Conservation (phyloP, 83 land plant genomes). For the Thuja plicata region DNA sequence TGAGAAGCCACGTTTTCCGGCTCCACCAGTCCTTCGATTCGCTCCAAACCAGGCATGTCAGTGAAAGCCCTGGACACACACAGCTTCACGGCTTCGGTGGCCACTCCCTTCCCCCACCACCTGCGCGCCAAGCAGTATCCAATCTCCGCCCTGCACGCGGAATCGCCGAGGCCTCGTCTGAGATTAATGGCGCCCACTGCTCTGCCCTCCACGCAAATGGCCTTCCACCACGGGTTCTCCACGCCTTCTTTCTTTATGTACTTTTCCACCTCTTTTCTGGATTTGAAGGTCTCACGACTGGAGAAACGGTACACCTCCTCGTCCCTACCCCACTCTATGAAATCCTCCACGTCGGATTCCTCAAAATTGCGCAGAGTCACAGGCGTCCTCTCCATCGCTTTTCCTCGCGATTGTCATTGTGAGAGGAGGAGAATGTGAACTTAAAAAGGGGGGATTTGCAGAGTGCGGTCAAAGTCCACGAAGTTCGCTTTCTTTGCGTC, state of each 20-base stretch:
- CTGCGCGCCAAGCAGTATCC: conserved; percentile 44
- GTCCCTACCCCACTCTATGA: conserved; percentile 60
- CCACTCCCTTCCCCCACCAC: conserved; percentile 61
- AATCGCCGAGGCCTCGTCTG: neutral
- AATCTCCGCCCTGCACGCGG: conserved; percentile 29
- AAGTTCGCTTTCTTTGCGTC: too few relatives aligned
- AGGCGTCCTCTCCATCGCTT: neutral
- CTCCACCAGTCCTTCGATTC: conserved; percentile 58
- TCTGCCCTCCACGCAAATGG: conserved; percentile 50
- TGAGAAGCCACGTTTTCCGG: conserved; percentile 43
- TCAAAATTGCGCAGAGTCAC: neutral
- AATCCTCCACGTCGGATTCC: conserved; percentile 45
- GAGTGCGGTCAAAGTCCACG: too few relatives aligned
- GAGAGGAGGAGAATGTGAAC: too few relatives aligned
- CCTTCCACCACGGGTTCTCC: conserved; percentile 56
- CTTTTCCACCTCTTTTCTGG: conserved; percentile 30
- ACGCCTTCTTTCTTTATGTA: conserved; percentile 25
- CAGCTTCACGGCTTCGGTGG: conserved; percentile 51
- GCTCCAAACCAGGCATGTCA: conserved; percentile 38
- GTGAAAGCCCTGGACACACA: conserved; percentile 27
- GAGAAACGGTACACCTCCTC: conserved; percentile 13
- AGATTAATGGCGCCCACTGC: conserved; percentile 40
- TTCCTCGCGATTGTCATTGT: too few relatives aligned
- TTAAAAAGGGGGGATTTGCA: too few relatives aligned
- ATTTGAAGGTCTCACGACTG: conserved; percentile 47